Evolutionary conservation across 768 basidiomycete species (phyloP).

Genomic region (Xerocomus spinulosus): DNA sequence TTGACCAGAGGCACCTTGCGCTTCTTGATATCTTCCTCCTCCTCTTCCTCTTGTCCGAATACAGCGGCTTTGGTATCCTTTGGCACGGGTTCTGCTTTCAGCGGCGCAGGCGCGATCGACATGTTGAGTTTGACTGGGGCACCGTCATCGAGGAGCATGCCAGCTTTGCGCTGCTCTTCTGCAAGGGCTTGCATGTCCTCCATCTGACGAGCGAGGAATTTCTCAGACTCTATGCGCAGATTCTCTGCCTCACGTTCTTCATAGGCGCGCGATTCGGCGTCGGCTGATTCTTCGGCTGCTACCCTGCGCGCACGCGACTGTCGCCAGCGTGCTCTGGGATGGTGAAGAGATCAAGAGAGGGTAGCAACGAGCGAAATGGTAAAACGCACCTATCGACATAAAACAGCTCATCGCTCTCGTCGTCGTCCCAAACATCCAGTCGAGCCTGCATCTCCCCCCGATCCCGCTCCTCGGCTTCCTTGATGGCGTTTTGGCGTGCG

Average conservation of each 20-base stretch:
- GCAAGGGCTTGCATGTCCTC: conserved; percentile 92
- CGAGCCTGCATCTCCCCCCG: conserved; percentile 73
- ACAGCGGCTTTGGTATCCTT: conserved; percentile 54
- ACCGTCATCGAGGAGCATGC: conserved; percentile 86
- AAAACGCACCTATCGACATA: conserved; percentile 77
- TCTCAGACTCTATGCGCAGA: conserved; percentile 85
- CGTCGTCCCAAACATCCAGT: conserved; percentile 88
- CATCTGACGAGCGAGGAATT: conserved; percentile 91
- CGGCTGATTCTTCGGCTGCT: conserved; percentile 74
- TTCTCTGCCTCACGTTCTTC: conserved; percentile 87
- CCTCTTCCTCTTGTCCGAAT: conserved; percentile 82
- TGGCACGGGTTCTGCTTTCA: conserved; percentile 42
- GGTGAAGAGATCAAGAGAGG: neutral
- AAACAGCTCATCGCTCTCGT: conserved; percentile 89
- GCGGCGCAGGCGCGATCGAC: conserved; percentile 50
- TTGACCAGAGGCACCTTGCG: conserved; percentile 84
- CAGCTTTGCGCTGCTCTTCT: conserved; percentile 86
- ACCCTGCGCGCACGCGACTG: conserved; percentile 65
- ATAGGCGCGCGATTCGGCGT: conserved; percentile 73
- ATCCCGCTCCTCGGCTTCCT: conserved; percentile 77
- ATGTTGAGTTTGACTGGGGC: conserved; percentile 86
- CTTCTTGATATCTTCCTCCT: conserved; percentile 75
- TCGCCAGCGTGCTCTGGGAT: conserved; percentile 77
- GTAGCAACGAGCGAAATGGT: neutral
- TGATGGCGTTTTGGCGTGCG: conserved; percentile 62